Evolutionary conservation across 2,329 filamentous ascomycete genomes (phyloP).

Genomic region (Epichloe festucae): DNA sequence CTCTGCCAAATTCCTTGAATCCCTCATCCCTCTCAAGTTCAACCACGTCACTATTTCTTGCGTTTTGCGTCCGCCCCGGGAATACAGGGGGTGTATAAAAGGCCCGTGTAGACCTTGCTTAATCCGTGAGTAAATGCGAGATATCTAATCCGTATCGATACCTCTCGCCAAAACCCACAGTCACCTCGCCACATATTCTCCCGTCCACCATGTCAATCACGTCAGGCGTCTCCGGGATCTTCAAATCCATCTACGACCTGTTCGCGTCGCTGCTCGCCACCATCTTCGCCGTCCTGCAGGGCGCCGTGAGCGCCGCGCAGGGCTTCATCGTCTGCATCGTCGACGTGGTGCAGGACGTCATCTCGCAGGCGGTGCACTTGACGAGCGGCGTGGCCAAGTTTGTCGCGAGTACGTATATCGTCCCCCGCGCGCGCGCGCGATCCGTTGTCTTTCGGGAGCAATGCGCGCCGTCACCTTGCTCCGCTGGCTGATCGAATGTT

Average conservation of each 20-base stretch:
- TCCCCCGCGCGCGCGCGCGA: too few species aligned
- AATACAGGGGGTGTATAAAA: too few species aligned
- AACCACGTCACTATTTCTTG: not conserved
- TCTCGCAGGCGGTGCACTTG: slow-evolving; percentile 23
- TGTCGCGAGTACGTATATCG: slow-evolving; percentile 19
- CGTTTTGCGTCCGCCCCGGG: too few species aligned
- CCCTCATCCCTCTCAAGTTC: too few species aligned
- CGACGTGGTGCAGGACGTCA: slow-evolving; percentile 21
- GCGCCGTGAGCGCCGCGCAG: slow-evolving; percentile 20
- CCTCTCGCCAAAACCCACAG: too few species aligned
- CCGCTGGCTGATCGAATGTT: not conserved
- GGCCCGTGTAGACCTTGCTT: too few species aligned
- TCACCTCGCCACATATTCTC: too few species aligned
- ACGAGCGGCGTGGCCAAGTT: slow-evolving; percentile 27
- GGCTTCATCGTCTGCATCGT: slow-evolving; percentile 25
- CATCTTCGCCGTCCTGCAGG: slow-evolving; percentile 21
- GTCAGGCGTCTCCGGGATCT: slow-evolving; percentile 23
- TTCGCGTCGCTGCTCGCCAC: slow-evolving; percentile 24
- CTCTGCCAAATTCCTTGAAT: not conserved
- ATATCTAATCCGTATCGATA: too few species aligned
- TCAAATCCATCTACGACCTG: slow-evolving; percentile 30
- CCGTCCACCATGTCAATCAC: slow-evolving; percentile 20
- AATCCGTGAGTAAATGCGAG: too few species aligned
- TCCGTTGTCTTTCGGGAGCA: too few species aligned
- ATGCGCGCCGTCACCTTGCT: too few species aligned